Conservation (phyloP, 805 yeast genomes). For the Yarrowia sp. region DNA sequence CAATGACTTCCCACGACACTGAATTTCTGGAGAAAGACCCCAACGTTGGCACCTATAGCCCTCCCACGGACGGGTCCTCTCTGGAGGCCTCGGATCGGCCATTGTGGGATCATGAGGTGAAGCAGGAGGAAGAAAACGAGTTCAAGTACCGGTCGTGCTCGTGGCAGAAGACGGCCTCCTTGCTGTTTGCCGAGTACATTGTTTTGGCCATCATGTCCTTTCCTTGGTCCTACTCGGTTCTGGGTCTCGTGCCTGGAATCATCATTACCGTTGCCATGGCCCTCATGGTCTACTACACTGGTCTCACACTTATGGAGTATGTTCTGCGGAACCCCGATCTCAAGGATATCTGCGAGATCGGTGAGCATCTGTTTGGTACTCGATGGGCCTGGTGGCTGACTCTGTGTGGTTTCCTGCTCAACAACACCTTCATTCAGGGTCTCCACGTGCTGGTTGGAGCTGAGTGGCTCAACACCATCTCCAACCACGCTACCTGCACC, state of each 20-base stretch:
- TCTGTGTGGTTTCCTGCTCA: slow-evolving; percentile 60
- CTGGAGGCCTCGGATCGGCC: slow-evolving; percentile 30
- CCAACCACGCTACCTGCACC: slow-evolving; percentile 59
- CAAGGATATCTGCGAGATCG: slow-evolving; percentile 64
- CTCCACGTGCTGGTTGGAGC: slow-evolving; percentile 68
- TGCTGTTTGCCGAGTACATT: slow-evolving; percentile 64
- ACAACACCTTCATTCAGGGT: slow-evolving; percentile 65
- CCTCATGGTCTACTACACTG: slow-evolving; percentile 61
- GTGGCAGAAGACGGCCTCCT: slow-evolving; percentile 67
- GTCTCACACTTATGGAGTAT: slow-evolving; percentile 61
- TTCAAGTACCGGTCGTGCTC: slow-evolving; percentile 62
- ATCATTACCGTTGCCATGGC: slow-evolving; percentile 62
- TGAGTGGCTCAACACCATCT: slow-evolving; percentile 62
- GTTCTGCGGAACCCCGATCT: slow-evolving; percentile 62
- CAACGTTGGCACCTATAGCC: neutral
- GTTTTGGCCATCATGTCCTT: slow-evolving; percentile 70
- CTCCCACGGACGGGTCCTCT: slow-evolving; percentile 16
- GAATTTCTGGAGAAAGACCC: slow-evolving; percentile 33
- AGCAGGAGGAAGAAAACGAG: slow-evolving; percentile 40
- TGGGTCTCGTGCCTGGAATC: slow-evolving; percentile 66
- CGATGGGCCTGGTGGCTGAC: slow-evolving; percentile 64
- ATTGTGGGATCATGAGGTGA: slow-evolving; percentile 40
- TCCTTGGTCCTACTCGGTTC: slow-evolving; percentile 68
- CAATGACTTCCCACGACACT: slow-evolving; percentile 11
- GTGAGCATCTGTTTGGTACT: slow-evolving; percentile 59